Evolutionary conservation across 768 basidiomycete species (phyloP).

Genomic region (Russula griseocarnosa): DNA sequence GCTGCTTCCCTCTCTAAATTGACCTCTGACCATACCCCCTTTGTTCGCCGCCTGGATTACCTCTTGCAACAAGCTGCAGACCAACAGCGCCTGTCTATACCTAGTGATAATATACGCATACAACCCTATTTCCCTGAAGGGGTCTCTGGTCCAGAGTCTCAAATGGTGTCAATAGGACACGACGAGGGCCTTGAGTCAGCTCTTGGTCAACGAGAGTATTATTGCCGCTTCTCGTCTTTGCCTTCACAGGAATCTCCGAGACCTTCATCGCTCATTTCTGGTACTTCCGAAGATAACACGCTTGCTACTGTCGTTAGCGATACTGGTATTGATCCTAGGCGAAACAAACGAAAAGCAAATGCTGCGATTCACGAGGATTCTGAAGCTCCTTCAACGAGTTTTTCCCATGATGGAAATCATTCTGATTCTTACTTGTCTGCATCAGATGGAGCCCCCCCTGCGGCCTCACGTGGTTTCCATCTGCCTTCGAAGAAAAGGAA

Average conservation of each 20-base stretch:
- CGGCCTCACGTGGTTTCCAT: background rate
- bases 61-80: slow-evolving; percentile 2
- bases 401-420: too few relatives aligned
- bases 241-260: background rate
- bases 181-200: background rate
- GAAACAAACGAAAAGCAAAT: slow-evolving; percentile 13
- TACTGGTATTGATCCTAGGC: background rate
- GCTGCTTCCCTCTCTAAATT: background rate
- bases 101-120: slow-evolving; percentile 2
- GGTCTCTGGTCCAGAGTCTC: background rate
- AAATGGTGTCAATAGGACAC: background rate
- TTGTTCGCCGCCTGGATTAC: slow-evolving; percentile 7
- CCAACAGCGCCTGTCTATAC: background rate
- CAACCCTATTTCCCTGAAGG: background rate
- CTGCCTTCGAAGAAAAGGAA: slow-evolving; percentile 14
- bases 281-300: background rate
- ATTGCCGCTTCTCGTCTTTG: background rate
- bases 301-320: background rate
- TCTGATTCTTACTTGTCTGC: slow-evolving; percentile 14
- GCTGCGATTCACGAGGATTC: background rate
- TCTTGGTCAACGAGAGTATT: background rate
- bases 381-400: background rate
- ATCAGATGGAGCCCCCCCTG: slow-evolving; percentile 7
- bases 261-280: background rate
- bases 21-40: background rate